Evolutionary conservation across 257 asterid genomes (phyloP).

Genomic region (Nicotiana knightiana): DNA sequence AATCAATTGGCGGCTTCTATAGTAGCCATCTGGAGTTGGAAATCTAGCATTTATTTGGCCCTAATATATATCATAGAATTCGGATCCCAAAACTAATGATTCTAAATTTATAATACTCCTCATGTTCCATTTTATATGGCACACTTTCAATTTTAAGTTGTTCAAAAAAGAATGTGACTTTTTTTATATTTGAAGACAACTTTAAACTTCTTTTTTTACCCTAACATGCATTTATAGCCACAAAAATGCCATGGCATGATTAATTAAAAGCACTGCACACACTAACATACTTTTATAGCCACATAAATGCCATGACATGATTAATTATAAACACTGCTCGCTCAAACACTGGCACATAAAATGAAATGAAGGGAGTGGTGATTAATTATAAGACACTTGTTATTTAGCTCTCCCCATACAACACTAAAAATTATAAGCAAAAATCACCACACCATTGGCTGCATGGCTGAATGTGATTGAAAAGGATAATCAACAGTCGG

Average conservation of each 20-base stretch:
- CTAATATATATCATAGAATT: slow-evolving; percentile 8
- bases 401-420: background rate
- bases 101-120: background rate
- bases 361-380: background rate
- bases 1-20: slow-evolving; percentile 8
- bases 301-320: background rate
- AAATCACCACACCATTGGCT: slow-evolving; percentile 16
- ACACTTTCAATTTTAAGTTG: background rate
- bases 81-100: background rate
- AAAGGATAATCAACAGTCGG: slow-evolving; percentile 20
- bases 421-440: background rate
- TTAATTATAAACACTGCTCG: too few species aligned
- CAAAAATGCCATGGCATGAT: background rate
- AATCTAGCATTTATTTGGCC: slow-evolving; percentile 17
- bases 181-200: background rate
- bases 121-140: background rate
- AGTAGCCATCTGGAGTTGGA: slow-evolving; percentile 17
- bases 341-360: background rate
- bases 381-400: background rate
- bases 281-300: background rate
- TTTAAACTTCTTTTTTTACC: background rate
- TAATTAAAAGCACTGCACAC: too few species aligned
- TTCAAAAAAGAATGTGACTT: background rate
- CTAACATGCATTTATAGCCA: background rate
- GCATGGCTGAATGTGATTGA: slow-evolving; percentile 17